These are phyloP conservation scores for Fraxinus ornus DNA, from an alignment of 305 asterid genomes.

Conservation along the genomic window DNA sequence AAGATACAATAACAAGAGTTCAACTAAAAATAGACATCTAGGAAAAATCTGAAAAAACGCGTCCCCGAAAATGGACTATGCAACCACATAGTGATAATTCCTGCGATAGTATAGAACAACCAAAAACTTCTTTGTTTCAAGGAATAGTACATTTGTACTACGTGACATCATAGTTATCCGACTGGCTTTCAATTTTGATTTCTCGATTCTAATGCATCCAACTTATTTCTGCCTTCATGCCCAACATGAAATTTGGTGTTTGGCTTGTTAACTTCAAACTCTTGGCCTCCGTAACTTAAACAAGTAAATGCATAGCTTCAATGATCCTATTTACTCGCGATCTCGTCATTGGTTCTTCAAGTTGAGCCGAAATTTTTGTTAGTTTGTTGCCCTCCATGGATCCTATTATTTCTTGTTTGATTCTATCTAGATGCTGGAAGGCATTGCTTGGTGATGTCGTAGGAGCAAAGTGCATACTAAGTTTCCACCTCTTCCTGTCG, in stretches of 20 bases:
- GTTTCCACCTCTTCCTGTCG: constrained; percentile 51
- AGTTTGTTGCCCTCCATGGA: not conserved
- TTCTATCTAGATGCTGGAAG: constrained; percentile 39
- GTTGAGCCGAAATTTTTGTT: not conserved
- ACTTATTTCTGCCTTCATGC: too few relatives aligned
- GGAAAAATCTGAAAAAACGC: not conserved
- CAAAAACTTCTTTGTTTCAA: not conserved
- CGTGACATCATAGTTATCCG: not conserved
- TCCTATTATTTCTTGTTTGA: constrained; percentile 23
- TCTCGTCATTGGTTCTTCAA: not conserved
- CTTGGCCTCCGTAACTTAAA: not conserved
- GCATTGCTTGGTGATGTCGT: constrained; percentile 34
- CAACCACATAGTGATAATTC: not conserved
- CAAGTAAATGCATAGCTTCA: not conserved
- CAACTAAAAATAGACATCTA: not conserved
- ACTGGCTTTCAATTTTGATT: not conserved
- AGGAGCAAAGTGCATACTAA: constrained; percentile 34
- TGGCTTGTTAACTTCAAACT: too few relatives aligned
- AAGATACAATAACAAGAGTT: not conserved
- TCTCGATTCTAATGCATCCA: too few relatives aligned
- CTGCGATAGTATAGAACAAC: not conserved
- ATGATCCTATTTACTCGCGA: not conserved
- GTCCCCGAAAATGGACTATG: not conserved
- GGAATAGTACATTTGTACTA: not conserved
- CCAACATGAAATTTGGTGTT: too few relatives aligned